A percentile compares a stretch with the other conserved stretches of the same genome.
phyloP scores from a whole-genome alignment of 176 grass and related monocot species.

The Poa pratensis region DNA sequence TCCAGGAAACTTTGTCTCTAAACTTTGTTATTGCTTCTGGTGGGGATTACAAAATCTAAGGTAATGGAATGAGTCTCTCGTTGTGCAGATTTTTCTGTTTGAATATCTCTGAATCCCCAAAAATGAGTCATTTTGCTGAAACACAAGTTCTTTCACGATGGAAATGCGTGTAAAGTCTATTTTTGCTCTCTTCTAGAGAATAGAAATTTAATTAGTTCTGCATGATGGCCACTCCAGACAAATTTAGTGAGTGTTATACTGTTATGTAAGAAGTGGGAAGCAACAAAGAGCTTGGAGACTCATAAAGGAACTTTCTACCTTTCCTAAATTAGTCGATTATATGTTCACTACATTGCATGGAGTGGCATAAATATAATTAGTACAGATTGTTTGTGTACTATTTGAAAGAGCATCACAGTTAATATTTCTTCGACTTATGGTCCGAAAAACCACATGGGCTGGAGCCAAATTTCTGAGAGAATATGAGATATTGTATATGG shows the following conservation, averaged over 20 bases:
- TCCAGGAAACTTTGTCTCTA: slow-evolving; percentile 74
- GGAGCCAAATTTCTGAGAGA: background rate
- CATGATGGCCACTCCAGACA: background rate
- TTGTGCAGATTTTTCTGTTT: background rate
- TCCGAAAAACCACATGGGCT: background rate
- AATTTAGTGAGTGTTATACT: background rate
- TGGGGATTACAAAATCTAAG: slow-evolving; percentile 91
- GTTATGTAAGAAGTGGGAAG: background rate
- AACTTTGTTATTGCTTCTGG: slow-evolving; percentile 93
- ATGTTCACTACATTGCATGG: background rate
- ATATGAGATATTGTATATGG: slow-evolving; percentile 11
- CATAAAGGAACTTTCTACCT: background rate
- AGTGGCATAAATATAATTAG: background rate
- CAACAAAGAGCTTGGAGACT: background rate
- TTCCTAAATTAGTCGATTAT: background rate
- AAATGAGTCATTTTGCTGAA: slow-evolving; percentile 6
- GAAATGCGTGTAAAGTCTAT: slow-evolving; percentile 5
- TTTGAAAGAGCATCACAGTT: background rate
- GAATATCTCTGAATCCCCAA: background rate
- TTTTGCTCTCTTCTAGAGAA: background rate
- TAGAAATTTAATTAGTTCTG: background rate
- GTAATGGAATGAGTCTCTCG: slow-evolving; percentile 36
- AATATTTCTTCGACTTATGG: background rate
- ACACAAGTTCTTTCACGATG: background rate
- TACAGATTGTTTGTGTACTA: background rate